Percentiles rank a stretch among this genome's conserved stretches.
These are phyloP conservation scores for Purpureocillium lavendulum DNA, from an alignment of 2,329 filamentous ascomycete genomes.

Conservation along the genomic window DNA sequence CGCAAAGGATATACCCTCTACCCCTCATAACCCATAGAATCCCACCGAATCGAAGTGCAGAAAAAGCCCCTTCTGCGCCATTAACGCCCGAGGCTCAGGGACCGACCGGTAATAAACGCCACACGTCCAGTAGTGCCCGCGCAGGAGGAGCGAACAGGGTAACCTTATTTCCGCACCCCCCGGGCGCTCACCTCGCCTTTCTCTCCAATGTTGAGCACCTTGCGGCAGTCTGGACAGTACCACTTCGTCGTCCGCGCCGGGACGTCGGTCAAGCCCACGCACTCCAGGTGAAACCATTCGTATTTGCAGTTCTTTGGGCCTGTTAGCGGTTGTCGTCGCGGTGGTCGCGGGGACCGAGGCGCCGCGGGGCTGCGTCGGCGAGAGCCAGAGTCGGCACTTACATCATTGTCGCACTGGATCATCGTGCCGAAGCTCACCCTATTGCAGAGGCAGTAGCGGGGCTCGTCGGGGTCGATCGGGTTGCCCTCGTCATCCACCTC, in stretches of 20 bases:
- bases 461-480: constrained; percentile 66
- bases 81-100: no score
- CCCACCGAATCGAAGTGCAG: no score
- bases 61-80: no score
- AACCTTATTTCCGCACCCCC: constrained; percentile 39
- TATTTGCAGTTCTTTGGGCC: constrained; percentile 56
- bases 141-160: no score
- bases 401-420: constrained; percentile 78
- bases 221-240: constrained; percentile 74
- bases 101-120: no score
- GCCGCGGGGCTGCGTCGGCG: neutral
- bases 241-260: constrained; percentile 70
- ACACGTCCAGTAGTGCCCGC: no score
- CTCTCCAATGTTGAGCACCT: constrained; percentile 53
- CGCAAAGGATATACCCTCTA: no score
- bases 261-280: constrained; percentile 59
- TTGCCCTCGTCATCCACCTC: constrained; percentile 62
- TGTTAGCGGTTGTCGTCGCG: neutral
- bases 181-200: constrained; percentile 55
- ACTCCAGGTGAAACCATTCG: constrained; percentile 81
- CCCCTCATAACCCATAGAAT: no score
- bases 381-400: constrained; percentile 32
- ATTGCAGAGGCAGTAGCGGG: constrained; percentile 70
- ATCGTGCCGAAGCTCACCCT: constrained; percentile 75
- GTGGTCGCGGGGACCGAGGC: no score